Evolutionary conservation across 2,329 filamentous ascomycete genomes (phyloP), one percentile per base, ranked within the genome.

Genomic region (Phialophora expanda): DNA sequence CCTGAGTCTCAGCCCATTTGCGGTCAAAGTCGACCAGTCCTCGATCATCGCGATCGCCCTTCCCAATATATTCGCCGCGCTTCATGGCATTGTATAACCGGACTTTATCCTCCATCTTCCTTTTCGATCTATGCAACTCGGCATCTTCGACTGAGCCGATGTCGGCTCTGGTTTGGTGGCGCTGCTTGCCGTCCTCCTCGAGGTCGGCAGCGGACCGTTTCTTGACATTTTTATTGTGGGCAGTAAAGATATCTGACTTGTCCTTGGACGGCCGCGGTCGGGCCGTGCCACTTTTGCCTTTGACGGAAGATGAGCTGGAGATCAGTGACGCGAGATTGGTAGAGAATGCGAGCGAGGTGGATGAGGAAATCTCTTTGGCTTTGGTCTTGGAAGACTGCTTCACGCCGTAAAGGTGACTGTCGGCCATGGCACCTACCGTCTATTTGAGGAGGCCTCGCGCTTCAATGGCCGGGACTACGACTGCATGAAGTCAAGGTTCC

Each of bases 81-180:
- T 96, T 96, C 87, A 99, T 89, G 44, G 91, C 90, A 6, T 90
- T 89, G 78, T 99, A 99, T 1, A 95, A 80, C 4, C 90, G 86
- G 3, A 91, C 92, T 78, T 99, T 99, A 79, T 93, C 90, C 75
- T 96, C 89, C 89, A 99, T 91, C 74, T 89, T 91, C 70, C 89
- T 86, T 76, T 89, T 90, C 24, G 91, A 90, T 64, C 90, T 87
- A 81, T 86, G 81, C 75, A 86, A 81, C 20, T 83, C 79, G 9
- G 80, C 81, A 14, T 83, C 80, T 71, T 90, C 87, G 30, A 90
- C 80, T 4, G 66, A 62, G 11, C 85, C 90, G 63, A 89, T 85
- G 73, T 90, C 87, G 56, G 85, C 71, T 46, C 73, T 83, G 26
- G 79, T 83, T 74, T 86, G 85, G 65, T 89, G 89, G 72, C 90